A percentile compares a stretch with the other conserved stretches of the same genome.
Conservation (phyloP, 1,139 yeast genomes). For the Taiozyma onychis region DNA sequence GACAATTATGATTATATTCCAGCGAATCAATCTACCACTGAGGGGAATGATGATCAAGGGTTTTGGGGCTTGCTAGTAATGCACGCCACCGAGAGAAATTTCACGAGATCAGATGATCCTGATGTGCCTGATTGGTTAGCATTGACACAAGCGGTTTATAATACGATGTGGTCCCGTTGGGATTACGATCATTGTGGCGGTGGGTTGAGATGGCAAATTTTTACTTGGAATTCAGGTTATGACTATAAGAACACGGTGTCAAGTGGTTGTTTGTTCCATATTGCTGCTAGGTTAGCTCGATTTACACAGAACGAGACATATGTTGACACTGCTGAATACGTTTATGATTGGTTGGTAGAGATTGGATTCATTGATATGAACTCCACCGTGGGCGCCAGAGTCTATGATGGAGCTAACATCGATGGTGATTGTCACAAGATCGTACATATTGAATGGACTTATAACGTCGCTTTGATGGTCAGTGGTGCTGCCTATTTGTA, state of each 20-base stretch:
- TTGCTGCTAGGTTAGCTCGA: conserved; percentile 82
- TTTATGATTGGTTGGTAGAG: conserved; percentile 75
- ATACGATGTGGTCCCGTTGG: conserved; percentile 89
- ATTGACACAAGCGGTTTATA: conserved; percentile 73
- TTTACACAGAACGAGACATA: conserved; percentile 71
- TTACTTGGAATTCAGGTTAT: conserved; percentile 90
- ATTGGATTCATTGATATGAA: conserved; percentile 44
- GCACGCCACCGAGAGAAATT: conserved; percentile 87
- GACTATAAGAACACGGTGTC: conserved; percentile 87
- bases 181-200: conserved; percentile 71
- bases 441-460: conserved; percentile 70
- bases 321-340: conserved; percentile 70
- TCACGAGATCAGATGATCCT: conserved; percentile 56
- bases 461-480: conserved; percentile 74
- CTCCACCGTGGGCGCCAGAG: conserved; percentile 29
- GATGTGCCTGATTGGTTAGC: conserved; percentile 65
- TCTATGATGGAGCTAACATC: conserved; percentile 75
- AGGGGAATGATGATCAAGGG: conserved; percentile 96
- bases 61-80: conserved; percentile 93
- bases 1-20: conserved; percentile 74
- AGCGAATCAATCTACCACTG: conserved; percentile 84
- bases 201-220: conserved; percentile 95
- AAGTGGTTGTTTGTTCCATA: conserved; percentile 81
- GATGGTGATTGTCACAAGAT: conserved; percentile 54
- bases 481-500: conserved; percentile 80